phyloP scores from a whole-genome alignment of 2,329 filamentous ascomycete species.

The Zelopaecilomyces penicillatus region DNA sequence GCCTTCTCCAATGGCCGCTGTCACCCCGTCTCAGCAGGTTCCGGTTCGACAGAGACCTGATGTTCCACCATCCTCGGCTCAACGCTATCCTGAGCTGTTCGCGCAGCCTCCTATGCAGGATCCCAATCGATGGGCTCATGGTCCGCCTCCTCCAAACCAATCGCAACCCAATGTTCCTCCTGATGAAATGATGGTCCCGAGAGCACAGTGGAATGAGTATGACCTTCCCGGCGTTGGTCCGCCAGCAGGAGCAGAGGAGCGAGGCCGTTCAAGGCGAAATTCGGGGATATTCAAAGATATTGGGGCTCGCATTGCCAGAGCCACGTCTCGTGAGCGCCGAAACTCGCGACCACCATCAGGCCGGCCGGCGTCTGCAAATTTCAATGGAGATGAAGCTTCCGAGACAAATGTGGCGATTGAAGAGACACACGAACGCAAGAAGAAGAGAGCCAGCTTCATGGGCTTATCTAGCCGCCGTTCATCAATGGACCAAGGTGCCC shows the following conservation, averaged over 20 bases:
- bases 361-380: constrained; percentile 9
- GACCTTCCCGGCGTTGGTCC: constrained; percentile 28
- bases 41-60: constrained; percentile 24
- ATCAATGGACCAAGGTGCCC: constrained; percentile 14
- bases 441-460: constrained; percentile 33
- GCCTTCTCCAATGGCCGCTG: constrained; percentile 7
- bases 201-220: constrained; percentile 31
- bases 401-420: constrained; percentile 33
- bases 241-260: constrained; percentile 22
- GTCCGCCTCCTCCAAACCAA: constrained; percentile 11
- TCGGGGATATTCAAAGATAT: constrained; percentile 45
- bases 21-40: constrained; percentile 8
- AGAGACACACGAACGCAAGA: constrained; percentile 26
- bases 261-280: constrained; percentile 27
- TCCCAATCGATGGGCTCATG: constrained; percentile 3
- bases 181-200: constrained; percentile 26
- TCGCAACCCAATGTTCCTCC: constrained; percentile 11
- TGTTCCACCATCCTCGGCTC: constrained; percentile 42
- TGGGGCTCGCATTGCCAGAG: constrained; percentile 33
- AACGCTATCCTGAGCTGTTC: constrained; percentile 42
- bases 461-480: constrained; percentile 16
- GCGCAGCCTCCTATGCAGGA: constrained; percentile 14
- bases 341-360: constrained; percentile 16
- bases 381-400: constrained; percentile 32
- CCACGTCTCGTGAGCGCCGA: constrained; percentile 23